These are phyloP conservation scores for Melastoma candidum DNA, from an alignment of 441 rosid species.

Conservation along the genomic window DNA sequence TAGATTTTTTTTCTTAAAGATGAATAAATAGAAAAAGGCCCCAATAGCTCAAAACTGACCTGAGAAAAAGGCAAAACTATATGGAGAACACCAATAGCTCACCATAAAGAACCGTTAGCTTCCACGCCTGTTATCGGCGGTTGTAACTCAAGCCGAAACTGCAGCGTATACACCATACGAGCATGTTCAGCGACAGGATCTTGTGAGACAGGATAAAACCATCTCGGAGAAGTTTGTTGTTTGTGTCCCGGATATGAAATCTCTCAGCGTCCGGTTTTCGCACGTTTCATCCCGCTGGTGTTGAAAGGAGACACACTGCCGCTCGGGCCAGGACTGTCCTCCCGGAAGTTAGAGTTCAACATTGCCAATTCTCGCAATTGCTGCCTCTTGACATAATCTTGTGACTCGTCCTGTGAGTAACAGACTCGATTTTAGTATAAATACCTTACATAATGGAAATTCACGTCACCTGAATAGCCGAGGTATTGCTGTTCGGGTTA, in stretches of 20 bases:
- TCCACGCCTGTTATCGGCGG: slow-evolving; percentile 23
- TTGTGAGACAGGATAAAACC: slow-evolving; percentile 13
- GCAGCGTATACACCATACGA: slow-evolving; percentile 16
- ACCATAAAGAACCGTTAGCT: slow-evolving; percentile 42
- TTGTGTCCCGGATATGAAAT: background rate
- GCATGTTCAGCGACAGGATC: slow-evolving; percentile 21
- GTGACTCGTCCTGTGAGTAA: slow-evolving; percentile 69
- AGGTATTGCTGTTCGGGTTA: too few relatives aligned
- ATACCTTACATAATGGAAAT: background rate
- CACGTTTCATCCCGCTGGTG: slow-evolving; percentile 94
- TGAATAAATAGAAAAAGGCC: too few relatives aligned
- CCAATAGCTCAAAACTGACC: slow-evolving; percentile 10
- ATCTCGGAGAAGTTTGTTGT: slow-evolving; percentile 6
- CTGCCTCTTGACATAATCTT: slow-evolving; percentile 86
- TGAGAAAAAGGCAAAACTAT: slow-evolving; percentile 9
- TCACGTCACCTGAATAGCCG: too few relatives aligned
- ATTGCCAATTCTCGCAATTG: slow-evolving; percentile 85
- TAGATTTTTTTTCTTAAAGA: slow-evolving; percentile 4
- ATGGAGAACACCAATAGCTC: slow-evolving; percentile 25
- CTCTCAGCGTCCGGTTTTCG: slow-evolving; percentile 74
- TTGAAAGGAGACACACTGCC: slow-evolving; percentile 88
- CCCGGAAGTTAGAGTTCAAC: slow-evolving; percentile 81
- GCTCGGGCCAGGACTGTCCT: slow-evolving; percentile 92
- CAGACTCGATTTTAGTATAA: background rate
- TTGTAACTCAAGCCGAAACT: slow-evolving; percentile 10